Evolutionary conservation across 345 rosid genomes (phyloP).

Genomic region (Mangifera indica): DNA sequence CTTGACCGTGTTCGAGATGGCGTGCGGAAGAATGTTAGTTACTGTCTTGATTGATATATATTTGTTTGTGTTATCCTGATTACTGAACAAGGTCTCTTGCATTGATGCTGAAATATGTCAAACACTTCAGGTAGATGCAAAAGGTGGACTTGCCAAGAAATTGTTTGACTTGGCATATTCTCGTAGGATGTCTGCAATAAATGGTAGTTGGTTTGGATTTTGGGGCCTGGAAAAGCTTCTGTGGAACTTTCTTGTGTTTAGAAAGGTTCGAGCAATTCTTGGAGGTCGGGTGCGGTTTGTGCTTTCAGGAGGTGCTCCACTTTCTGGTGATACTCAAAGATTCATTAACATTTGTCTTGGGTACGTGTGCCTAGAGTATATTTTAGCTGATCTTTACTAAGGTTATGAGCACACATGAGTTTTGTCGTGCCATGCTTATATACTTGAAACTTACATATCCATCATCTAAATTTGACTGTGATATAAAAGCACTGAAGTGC

Average conservation of each 20-base stretch:
- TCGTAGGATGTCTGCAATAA: slow-evolving; percentile 87
- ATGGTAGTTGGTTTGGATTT: slow-evolving; percentile 94
- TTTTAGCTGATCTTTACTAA: slow-evolving; percentile 18
- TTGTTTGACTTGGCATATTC: slow-evolving; percentile 86
- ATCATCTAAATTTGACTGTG: not conserved
- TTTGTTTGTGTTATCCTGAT: slow-evolving; percentile 6
- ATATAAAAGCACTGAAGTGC: not conserved
- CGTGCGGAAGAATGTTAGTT: slow-evolving; percentile 83
- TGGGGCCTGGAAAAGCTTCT: slow-evolving; percentile 85
- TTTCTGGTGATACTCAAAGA: slow-evolving; percentile 95
- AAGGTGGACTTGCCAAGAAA: slow-evolving; percentile 75
- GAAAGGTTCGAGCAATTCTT: slow-evolving; percentile 76
- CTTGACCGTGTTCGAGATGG: slow-evolving; percentile 99
- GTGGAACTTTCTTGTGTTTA: slow-evolving; percentile 86
- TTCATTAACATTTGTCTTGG: slow-evolving; percentile 97
- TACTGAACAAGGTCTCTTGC: not conserved
- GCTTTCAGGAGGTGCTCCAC: slow-evolving; percentile 99
- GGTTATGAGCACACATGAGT: slow-evolving; percentile 10
- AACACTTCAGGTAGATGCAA: slow-evolving; percentile 68
- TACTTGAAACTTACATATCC: not conserved
- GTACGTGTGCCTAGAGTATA: slow-evolving; percentile 44
- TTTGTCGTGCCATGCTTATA: not conserved
- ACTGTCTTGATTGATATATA: not conserved
- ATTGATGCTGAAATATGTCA: slow-evolving; percentile 17
- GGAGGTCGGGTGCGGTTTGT: slow-evolving; percentile 92